Base-by-base conservation (phyloP, 2,329 filamentous ascomycete genomes). In the Didymella keratinophila region DNA sequence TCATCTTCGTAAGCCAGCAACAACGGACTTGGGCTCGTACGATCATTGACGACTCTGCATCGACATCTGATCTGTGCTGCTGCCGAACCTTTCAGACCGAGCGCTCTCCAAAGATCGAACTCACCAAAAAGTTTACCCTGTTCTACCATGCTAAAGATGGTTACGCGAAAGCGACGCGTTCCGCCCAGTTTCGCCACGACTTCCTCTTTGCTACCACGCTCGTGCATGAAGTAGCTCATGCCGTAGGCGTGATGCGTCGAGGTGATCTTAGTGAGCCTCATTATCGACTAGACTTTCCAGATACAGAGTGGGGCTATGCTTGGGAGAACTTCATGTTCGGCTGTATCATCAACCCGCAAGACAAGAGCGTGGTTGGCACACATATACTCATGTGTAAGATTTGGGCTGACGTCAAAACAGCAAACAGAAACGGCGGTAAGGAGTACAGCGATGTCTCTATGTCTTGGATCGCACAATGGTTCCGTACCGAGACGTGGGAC, bases 301-400 rank as follows among this genome's bases (percentile, higher is more conserved):
- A 64, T 6, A 60, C 63, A 2, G 75, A 78, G 46, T 71, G 68
- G 63, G 75, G 75, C 14, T 71, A 61, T 45, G 69, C 72, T n/a
- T 78, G 74, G 73, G 75, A 78, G 52, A 67, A 73, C 44, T 74
- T 72, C 60, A 70, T 74, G 63, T 76, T 77, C 37, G 73, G 74
- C 14, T 62, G 62, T 25, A 61, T 74, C 4, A 68, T 76, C 27
- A 73, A 76, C 27, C 72, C 74, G 1, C 69, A 71, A 42, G 64
- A 73, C 28, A 63, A 61, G 25, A 52, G 43, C 1, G 50, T 21
- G 2, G 39, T 44, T 41, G 66, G 64, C 6, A 69, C 71, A 18
- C 53, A 66, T 12, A 55, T 71, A 7, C 51, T 76, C 7, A 64
- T 75, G 64, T 59, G 71, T 25, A 75, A 70, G 43, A 39, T 66